These are phyloP conservation scores for Fremontodendron californicum DNA, from an alignment of 345 rosid genomes.

Conservation along the genomic window DNA sequence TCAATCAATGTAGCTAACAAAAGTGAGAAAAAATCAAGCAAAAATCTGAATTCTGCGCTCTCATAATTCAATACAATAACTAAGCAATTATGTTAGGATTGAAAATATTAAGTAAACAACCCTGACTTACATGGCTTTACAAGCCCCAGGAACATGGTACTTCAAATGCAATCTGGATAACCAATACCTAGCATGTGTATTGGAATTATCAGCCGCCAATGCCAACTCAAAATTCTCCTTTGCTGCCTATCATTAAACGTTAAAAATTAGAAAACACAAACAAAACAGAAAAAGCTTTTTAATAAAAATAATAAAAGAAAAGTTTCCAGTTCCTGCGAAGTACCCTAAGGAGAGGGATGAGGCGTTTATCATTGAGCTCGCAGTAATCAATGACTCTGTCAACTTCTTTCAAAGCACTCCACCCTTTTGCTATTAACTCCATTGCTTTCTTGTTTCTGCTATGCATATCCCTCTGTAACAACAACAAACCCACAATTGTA, in stretches of 20 bases:
- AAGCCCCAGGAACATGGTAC: conserved; percentile 79
- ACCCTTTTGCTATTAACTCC: conserved; percentile 88
- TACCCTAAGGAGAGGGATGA: conserved; percentile 77
- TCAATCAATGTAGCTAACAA: background rate
- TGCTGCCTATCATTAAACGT: conserved; percentile 47
- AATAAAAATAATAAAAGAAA: background rate
- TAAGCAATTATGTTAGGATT: background rate
- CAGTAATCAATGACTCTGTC: conserved; percentile 84
- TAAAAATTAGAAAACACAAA: conserved; percentile 3
- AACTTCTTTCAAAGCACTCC: conserved; percentile 81
- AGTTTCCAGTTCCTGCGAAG: background rate
- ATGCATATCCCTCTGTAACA: conserved; percentile 64
- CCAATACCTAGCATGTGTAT: conserved; percentile 87
- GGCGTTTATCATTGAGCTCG: conserved; percentile 81
- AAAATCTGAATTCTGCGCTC: background rate
- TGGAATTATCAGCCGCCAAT: conserved; percentile 66
- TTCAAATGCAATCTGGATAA: conserved; percentile 76
- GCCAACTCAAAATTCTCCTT: conserved; percentile 93
- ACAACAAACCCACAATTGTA: conserved; percentile 12
- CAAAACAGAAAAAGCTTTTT: background rate
- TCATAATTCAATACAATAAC: conserved; percentile 1
- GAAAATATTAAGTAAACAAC: background rate
- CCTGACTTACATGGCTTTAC: conserved; percentile 72
- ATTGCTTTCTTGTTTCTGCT: conserved; percentile 79
- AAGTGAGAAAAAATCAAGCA: background rate